phyloP scores from a whole-genome alignment of 2,329 filamentous ascomycete species.

The Aaosphaeria arxii region DNA sequence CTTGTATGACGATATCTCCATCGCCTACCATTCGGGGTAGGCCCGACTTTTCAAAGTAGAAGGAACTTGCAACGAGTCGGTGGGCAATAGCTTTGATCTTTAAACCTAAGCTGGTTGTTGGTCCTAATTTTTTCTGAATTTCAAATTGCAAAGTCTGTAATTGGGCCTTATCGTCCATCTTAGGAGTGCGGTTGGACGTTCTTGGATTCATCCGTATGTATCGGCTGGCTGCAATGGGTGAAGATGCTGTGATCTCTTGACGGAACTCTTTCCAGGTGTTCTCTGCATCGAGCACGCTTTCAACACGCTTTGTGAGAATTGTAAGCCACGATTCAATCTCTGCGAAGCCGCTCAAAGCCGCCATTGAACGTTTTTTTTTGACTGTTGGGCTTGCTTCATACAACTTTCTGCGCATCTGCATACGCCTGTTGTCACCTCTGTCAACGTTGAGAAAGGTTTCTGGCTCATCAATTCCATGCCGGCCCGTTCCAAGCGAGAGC shows the following conservation, averaged over 20 bases:
- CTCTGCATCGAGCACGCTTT: neutral
- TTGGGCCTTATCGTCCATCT: neutral
- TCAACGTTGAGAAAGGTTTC: neutral
- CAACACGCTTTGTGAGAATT: neutral
- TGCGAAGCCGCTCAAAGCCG: slow-evolving; percentile 1
- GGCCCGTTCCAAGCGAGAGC: slow-evolving; percentile 19
- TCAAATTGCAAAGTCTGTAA: neutral
- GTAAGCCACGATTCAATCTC: slow-evolving; percentile 3
- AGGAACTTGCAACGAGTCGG: neutral
- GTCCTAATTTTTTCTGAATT: neutral
- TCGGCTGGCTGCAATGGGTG: slow-evolving; percentile 15
- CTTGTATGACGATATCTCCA: slow-evolving; percentile 1
- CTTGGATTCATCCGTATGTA: neutral
- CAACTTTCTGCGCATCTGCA: neutral
- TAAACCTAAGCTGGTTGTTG: neutral
- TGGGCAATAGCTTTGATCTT: neutral
- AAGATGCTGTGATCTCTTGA: neutral
- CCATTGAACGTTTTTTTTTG: neutral
- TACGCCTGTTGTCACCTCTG: too few relatives aligned
- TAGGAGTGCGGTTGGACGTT: neutral
- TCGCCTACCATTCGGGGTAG: slow-evolving; percentile 1
- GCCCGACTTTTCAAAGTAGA: slow-evolving; percentile 1
- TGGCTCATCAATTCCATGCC: slow-evolving; percentile 3
- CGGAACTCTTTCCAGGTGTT: neutral
- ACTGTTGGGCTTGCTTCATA: neutral